Base-by-base conservation (phyloP, 768 basidiomycete species). In the Pleurotus cornucopiae region DNA sequence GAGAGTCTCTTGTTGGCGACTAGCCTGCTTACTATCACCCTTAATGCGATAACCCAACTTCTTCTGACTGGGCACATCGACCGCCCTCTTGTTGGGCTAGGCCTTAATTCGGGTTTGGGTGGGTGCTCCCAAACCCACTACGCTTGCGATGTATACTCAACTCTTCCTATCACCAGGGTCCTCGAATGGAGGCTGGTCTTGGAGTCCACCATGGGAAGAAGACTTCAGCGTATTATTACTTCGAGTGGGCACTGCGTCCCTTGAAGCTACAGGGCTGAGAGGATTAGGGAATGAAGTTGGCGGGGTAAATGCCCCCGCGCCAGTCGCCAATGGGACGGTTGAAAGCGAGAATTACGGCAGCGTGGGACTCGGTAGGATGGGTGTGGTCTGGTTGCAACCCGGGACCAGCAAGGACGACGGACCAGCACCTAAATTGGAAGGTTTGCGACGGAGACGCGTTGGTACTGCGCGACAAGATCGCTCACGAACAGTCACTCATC, bases 201-300 rank as follows among this genome's bases (percentile, higher is more conserved):
- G 61, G 20, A 64, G 58, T 38, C 74, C 85, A 2, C 80, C 78
- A 14, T 76, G 75, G 65, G 86, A 90, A 39, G 88, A 90, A 66
- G 88, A 89, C 64, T 90, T 87, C 67, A 80, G 83, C 5, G 77
- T 89, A 18, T 79, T 85, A 2, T 74, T 91, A 39, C 73, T 91
- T 43, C 81, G 89, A 18, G 73, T 89, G 16, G 88, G 88, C 16
- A 86, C 86, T 0, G 88, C 87, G 3, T 87, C 85, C 59, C 73
- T 91, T 48, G 89, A 91, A 65, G 84, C 86, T 0, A 89, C 88
- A 0, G 84, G 82, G 46, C 74, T 87, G 7, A 76, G 82, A 20
- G 89, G 89, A 2, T 77, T 88, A 65, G 84, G 85, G 1, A 89
- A 91, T 62, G 88, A 91, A 67, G 83, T 90, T 11, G 82, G 82